A percentile compares a stretch with the other conserved stretches of the same genome.
Evolutionary conservation across 495 filamentous ascomycete genomes (phyloP).

Genomic region (Aspergillus sclerotiicarbonarius): DNA sequence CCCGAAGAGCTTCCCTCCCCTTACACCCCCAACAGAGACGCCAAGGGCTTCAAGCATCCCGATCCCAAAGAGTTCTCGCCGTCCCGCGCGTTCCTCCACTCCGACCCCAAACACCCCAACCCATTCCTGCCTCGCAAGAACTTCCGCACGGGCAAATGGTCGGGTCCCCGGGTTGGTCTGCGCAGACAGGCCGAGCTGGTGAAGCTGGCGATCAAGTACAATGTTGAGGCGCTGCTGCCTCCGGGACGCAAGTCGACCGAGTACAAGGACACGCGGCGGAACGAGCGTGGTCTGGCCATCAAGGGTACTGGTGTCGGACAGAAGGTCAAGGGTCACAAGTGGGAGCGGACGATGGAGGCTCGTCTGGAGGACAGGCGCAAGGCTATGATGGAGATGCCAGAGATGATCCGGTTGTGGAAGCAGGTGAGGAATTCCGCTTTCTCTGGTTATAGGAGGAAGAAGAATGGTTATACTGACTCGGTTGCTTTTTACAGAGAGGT

Average conservation of each 20-base stretch:
- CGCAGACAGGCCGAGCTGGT: slow-evolving; percentile 88
- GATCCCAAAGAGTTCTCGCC: slow-evolving; percentile 33
- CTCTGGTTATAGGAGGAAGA: background rate
- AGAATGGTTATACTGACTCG: slow-evolving; percentile 20
- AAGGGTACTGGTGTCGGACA: slow-evolving; percentile 92
- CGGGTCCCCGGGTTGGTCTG: slow-evolving; percentile 74
- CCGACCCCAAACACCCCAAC: slow-evolving; percentile 49
- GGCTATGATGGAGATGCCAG: slow-evolving; percentile 89
- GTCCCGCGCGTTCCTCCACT: slow-evolving; percentile 37
- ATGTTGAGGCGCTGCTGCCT: slow-evolving; percentile 82
- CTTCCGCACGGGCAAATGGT: slow-evolving; percentile 72
- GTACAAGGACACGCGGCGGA: slow-evolving; percentile 59
- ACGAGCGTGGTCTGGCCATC: slow-evolving; percentile 72
- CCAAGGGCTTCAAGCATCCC: slow-evolving; percentile 39
- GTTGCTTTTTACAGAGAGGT: slow-evolving; percentile 58
- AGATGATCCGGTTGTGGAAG: slow-evolving; percentile 88
- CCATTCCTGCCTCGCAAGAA: slow-evolving; percentile 75
- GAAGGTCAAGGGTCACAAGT: slow-evolving; percentile 88
- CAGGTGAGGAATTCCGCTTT: slow-evolving; percentile 56
- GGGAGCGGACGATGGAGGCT: slow-evolving; percentile 82
- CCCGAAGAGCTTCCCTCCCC: slow-evolving; percentile 38
- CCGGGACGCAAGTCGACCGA: slow-evolving; percentile 72
- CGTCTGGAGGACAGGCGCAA: slow-evolving; percentile 82
- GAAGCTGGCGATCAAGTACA: slow-evolving; percentile 76
- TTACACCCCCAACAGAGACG: slow-evolving; percentile 47